phyloP scores from a whole-genome alignment of 2,329 filamentous ascomycete species.

The Aureobasidium pullulans region DNA sequence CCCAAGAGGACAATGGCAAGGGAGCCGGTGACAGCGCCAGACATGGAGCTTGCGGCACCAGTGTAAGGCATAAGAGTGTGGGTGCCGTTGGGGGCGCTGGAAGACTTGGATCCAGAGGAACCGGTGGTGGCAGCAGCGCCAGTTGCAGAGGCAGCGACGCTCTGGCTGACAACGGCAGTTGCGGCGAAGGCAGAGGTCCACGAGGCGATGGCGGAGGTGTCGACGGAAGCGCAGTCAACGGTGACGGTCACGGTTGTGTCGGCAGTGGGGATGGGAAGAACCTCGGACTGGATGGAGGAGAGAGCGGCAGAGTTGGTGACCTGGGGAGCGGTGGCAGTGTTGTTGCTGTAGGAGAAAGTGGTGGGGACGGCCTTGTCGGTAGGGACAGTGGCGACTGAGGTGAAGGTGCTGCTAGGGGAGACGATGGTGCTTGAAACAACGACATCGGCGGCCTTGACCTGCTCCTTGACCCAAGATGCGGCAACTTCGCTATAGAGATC shows the following conservation, averaged over 20 bases:
- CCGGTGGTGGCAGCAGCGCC: neutral
- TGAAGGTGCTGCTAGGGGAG: conserved; percentile 16
- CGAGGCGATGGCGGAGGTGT: conserved; percentile 1
- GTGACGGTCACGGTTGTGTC: neutral
- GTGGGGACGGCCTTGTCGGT: conserved; percentile 12
- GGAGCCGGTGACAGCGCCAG: conserved; percentile 8
- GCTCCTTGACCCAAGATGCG: conserved; percentile 24
- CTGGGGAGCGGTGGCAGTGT: neutral
- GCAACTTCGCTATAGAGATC: conserved; percentile 25
- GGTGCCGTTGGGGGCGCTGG: conserved; percentile 12
- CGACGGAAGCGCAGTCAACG: conserved; percentile 1
- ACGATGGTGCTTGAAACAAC: conserved; percentile 14
- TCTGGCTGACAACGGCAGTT: conserved; percentile 6
- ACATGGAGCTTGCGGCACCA: conserved; percentile 6
- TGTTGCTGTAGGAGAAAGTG: conserved; percentile 7
- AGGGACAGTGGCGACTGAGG: conserved; percentile 4
- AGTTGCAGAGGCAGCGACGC: conserved; percentile 2
- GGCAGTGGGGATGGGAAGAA: conserved; percentile 1
- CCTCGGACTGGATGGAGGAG: neutral
- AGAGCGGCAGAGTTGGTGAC: neutral
- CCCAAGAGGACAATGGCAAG: conserved; percentile 5
- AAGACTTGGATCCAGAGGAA: conserved; percentile 5
- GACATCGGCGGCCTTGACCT: conserved; percentile 15
- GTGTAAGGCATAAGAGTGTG: conserved; percentile 7
- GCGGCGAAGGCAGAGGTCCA: conserved; percentile 11